A percentile compares a stretch with the other conserved stretches of the same genome.
phyloP scores from a whole-genome alignment of 495 filamentous ascomycete species.

The Daldinia bambusicola region DNA sequence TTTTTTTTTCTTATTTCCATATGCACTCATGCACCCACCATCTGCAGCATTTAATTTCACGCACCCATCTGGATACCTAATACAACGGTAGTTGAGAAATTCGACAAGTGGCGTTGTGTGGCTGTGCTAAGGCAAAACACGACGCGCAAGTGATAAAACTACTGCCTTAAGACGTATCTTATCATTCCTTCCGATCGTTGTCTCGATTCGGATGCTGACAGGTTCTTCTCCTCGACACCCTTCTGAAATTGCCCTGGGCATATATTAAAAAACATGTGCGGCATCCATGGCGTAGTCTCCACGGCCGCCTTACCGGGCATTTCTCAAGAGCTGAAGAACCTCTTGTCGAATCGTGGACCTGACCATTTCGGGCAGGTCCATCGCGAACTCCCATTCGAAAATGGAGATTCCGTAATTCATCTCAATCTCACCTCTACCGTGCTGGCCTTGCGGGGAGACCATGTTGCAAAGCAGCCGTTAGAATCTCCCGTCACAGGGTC shows the following conservation, averaged over 20 bases:
- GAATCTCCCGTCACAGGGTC: constrained; percentile 68
- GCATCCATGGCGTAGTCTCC: constrained; percentile 57
- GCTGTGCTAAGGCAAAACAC: not conserved
- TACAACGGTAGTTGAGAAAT: not conserved
- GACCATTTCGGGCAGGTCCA: constrained; percentile 60
- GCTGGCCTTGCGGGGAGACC: constrained; percentile 80
- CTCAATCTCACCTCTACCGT: constrained; percentile 84
- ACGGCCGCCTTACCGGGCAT: constrained; percentile 34
- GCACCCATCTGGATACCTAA: not conserved
- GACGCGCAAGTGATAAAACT: constrained; percentile 4
- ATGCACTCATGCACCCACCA: not conserved
- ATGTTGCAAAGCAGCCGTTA: constrained; percentile 78
- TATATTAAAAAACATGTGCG: constrained; percentile 54
- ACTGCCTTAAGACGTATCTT: not conserved
- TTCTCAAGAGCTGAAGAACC: constrained; percentile 46
- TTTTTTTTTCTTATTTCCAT: not conserved
- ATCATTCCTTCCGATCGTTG: not conserved
- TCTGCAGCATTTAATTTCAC: not conserved
- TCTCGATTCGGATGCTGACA: not conserved
- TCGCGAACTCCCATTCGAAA: constrained; percentile 37
- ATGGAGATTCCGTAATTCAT: constrained; percentile 47
- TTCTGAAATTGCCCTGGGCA: not conserved
- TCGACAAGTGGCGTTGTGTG: constrained; percentile 4
- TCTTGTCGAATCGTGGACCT: constrained; percentile 60
- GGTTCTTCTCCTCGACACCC: constrained; percentile 11